A percentile compares a stretch with the other conserved stretches of the same genome.
Conservation (phyloP, 768 basidiomycete species). For the Melanogaster broomeanus region DNA sequence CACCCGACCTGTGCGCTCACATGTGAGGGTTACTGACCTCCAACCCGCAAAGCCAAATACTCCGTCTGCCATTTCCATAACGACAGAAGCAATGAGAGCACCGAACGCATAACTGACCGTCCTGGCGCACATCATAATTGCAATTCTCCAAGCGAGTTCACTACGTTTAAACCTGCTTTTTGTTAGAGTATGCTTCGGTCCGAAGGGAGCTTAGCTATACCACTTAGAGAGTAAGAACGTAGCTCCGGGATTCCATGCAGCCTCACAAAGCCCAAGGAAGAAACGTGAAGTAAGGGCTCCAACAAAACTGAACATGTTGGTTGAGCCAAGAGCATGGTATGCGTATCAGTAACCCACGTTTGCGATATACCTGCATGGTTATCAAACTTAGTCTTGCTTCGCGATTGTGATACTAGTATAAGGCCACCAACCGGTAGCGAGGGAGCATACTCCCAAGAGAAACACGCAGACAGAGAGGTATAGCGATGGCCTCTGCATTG, state of each 20-base stretch:
- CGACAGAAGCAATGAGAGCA: constrained; percentile 69
- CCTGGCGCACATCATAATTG: constrained; percentile 66
- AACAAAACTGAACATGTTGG: too few relatives aligned
- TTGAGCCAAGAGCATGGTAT: too few relatives aligned
- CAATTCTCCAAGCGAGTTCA: too few relatives aligned
- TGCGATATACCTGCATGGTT: too few relatives aligned
- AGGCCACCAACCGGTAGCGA: constrained; percentile 43
- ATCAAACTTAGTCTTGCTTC: background rate
- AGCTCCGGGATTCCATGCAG: constrained; percentile 31
- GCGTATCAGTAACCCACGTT: too few relatives aligned
- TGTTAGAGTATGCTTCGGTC: background rate
- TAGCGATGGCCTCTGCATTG: too few relatives aligned
- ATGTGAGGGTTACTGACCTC: too few relatives aligned
- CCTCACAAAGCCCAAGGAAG: too few relatives aligned
- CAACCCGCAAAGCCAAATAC: too few relatives aligned
- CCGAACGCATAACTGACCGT: constrained; percentile 80
- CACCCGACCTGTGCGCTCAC: background rate
- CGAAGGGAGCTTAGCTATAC: constrained; percentile 18
- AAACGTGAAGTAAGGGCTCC: too few relatives aligned
- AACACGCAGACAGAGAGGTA: too few relatives aligned
- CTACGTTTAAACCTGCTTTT: constrained; percentile 44
- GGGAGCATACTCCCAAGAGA: too few relatives aligned
- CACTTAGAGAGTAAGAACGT: constrained; percentile 67
- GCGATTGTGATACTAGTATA: background rate
- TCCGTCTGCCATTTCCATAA: constrained; percentile 67